Evolutionary conservation across 192 early-diverging fungal species (phyloP), one percentile per base, ranked within the genome.

Genomic region (Rhizoclosmatium sp.): DNA sequence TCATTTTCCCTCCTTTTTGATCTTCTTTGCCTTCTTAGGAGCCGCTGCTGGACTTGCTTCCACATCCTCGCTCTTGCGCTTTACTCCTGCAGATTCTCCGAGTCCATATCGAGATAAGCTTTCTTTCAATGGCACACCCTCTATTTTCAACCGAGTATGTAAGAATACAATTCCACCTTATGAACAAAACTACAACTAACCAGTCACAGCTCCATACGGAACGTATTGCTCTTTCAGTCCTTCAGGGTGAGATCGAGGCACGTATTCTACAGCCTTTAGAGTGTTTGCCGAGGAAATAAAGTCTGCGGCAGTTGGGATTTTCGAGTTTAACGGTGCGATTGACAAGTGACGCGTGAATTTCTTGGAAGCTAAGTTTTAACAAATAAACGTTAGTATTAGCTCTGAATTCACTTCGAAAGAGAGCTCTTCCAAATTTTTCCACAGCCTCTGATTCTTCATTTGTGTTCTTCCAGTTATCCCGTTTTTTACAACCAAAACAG

Each of bases 311-410:
- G 56, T 44, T 41, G 72, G 72, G 16, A 75, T 4, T 19, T n/a
- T 31, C 10, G 48, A 16, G n/a, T 51, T 58, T 31, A 75, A 31
- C 19, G 72, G 72, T 9, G 61, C 41, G 44, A 75, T 40, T 5
- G 59, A 75, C 10, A 75, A 61, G 39, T 75, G 72, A 16, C 72
- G 31, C 5, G 72, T 75, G 72, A 75, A 75, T 42, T 3, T 40
- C 58, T 59, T 75, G 60, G 72, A 47, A 48, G 59, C 72, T 75
- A 54, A 31, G 5, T 54, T 10, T 10, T 10, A 2, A 16, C 4
- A 12, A 19, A 21, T 69, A 45, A 44, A 12, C 2, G 31, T 31
- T 31, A 31, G 31, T 31, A 31, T 31, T 31, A 0, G 31, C 31
- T 31, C 31, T 31, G 31, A 31, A 31, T 31, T 31, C 0, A 31